Percentiles rank a stretch among this genome's conserved stretches.
phyloP scores from a whole-genome alignment of 306 rosid species.

The Dryas octopetala region DNA sequence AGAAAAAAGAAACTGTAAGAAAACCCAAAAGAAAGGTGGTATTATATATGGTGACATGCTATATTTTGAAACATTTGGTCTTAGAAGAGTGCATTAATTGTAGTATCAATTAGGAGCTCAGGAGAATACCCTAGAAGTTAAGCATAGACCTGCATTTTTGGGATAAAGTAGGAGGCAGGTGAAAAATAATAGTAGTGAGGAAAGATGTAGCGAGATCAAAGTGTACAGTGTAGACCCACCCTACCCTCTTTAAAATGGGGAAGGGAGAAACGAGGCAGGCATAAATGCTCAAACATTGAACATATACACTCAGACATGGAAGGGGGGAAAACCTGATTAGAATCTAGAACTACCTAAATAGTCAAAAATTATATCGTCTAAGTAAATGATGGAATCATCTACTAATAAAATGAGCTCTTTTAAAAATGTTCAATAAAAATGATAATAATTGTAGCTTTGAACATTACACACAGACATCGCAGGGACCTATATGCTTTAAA shows the following conservation, averaged over 20 bases:
- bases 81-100: not conserved
- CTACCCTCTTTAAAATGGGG: not conserved
- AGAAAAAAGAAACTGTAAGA: not conserved
- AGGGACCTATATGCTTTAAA: too few relatives aligned
- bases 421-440: too few relatives aligned
- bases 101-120: not conserved
- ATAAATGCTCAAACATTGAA: not conserved
- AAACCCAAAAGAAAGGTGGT: not conserved
- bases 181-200: slow-evolving; percentile 5
- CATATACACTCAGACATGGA: not conserved
- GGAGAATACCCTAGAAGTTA: not conserved
- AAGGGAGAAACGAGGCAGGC: slow-evolving; percentile 2
- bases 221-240: not conserved
- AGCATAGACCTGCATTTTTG: not conserved
- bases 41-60: not conserved
- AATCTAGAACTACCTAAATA: too few relatives aligned
- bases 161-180: not conserved
- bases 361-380: too few relatives aligned
- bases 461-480: too few relatives aligned
- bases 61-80: not conserved
- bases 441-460: too few relatives aligned
- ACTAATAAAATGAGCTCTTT: too few relatives aligned
- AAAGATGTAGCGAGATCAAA: not conserved
- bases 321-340: not conserved
- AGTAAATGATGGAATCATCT: not conserved